Evolutionary conservation across 2,329 filamentous ascomycete genomes (phyloP).

Genomic region (Apiospora kogelbergensis): DNA sequence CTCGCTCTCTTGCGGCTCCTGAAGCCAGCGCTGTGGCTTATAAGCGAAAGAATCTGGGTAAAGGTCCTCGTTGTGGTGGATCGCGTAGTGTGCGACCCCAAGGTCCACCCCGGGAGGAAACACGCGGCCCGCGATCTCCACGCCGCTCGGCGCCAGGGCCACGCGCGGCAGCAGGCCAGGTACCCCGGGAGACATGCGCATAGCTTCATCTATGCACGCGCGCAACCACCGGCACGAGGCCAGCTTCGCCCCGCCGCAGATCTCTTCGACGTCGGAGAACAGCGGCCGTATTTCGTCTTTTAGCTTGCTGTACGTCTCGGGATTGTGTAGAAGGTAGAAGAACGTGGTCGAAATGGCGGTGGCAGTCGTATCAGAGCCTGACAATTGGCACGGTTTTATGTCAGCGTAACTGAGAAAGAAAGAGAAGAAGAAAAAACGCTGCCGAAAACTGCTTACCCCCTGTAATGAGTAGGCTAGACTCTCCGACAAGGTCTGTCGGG

Average conservation of each 20-base stretch:
- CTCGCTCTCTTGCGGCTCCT: conserved; percentile 37
- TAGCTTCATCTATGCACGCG: conserved; percentile 15
- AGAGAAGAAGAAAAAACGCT: no score
- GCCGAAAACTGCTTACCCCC: background rate
- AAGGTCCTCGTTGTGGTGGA: conserved; percentile 13
- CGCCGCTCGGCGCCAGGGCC: background rate
- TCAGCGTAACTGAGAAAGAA: background rate
- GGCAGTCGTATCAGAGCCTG: conserved; percentile 14
- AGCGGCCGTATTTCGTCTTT: conserved; percentile 13
- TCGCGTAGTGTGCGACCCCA: conserved; percentile 12
- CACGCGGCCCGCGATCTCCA: conserved; percentile 7
- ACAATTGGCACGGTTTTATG: background rate
- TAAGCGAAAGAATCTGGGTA: conserved; percentile 15
- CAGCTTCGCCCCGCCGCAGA: conserved; percentile 11
- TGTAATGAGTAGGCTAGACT: conserved; percentile 61
- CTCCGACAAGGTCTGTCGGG: conserved; percentile 67
- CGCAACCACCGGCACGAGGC: conserved; percentile 14
- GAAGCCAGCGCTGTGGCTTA: conserved; percentile 16
- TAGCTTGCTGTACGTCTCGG: conserved; percentile 4
- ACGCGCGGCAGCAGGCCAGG: conserved; percentile 10
- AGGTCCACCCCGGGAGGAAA: conserved; percentile 14
- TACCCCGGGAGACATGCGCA: conserved; percentile 14
- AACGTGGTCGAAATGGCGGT: conserved; percentile 8
- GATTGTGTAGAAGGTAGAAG: conserved; percentile 12
- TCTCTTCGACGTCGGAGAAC: conserved; percentile 11